A percentile compares a stretch with the other conserved stretches of the same genome.
phyloP scores from a whole-genome alignment of 179 eudicot species.

The Sideroxylon spinosum region DNA sequence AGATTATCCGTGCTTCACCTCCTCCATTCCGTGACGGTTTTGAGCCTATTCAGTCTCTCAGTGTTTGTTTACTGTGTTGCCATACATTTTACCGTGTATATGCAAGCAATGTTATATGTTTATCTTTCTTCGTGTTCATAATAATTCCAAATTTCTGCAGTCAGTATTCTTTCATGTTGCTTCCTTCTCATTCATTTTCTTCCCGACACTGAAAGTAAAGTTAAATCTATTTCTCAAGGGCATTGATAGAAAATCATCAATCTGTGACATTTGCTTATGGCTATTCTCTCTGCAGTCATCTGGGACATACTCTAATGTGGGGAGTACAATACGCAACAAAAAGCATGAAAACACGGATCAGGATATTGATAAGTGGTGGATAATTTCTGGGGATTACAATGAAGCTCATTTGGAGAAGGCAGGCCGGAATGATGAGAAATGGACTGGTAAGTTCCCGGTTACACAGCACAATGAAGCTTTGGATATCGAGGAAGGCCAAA shows the following conservation, averaged over 20 bases:
- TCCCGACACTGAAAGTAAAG: neutral
- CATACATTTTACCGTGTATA: constrained; percentile 2
- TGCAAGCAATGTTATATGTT: neutral
- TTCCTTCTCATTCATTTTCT: neutral
- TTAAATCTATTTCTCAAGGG: constrained; percentile 6
- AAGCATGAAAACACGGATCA: neutral
- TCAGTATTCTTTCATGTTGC: too few relatives aligned
- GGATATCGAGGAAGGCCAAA: constrained; percentile 68
- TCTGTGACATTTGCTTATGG: constrained; percentile 27
- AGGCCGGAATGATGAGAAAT: constrained; percentile 14
- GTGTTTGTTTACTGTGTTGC: neutral
- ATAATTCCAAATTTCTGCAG: too few relatives aligned
- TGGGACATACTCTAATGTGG: constrained; percentile 28
- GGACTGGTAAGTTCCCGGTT: constrained; percentile 18
- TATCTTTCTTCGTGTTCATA: too few relatives aligned
- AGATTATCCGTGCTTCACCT: neutral
- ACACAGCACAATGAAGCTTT: constrained; percentile 19
- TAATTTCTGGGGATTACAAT: constrained; percentile 9
- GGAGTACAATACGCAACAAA: constrained; percentile 14
- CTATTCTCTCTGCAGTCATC: constrained; percentile 40
- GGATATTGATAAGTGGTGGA: neutral
- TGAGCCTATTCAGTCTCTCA: neutral
- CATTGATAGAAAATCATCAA: constrained; percentile 14
- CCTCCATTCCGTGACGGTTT: neutral
- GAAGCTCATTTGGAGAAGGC: constrained; percentile 16